phyloP scores from a whole-genome alignment of 129 eudicot genomes.

The Scalesia atractyloides region DNA sequence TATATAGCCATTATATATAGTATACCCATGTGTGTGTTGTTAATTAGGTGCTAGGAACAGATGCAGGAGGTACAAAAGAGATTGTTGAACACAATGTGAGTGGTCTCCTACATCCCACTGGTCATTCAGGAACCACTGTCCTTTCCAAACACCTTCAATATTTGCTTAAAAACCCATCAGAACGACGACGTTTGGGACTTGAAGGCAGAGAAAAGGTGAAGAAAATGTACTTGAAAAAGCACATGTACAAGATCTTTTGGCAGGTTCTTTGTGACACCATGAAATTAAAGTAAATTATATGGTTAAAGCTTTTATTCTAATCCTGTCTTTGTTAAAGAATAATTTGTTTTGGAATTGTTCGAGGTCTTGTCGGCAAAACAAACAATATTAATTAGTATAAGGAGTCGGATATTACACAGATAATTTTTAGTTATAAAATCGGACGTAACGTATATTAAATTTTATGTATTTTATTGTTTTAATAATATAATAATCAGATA shows the following conservation, averaged over 20 bases:
- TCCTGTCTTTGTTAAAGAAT: neutral
- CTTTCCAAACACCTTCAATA: slow-evolving; percentile 70
- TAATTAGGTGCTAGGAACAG: slow-evolving; percentile 89
- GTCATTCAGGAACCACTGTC: slow-evolving; percentile 56
- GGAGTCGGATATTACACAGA: too few relatives aligned
- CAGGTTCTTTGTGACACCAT: slow-evolving; percentile 71
- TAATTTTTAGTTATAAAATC: too few relatives aligned
- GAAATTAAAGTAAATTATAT: slow-evolving; percentile 54
- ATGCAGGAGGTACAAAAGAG: slow-evolving; percentile 93
- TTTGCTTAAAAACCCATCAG: slow-evolving; percentile 66
- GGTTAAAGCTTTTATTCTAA: neutral
- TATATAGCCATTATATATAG: too few relatives aligned
- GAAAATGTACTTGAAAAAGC: slow-evolving; percentile 81
- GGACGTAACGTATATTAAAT: too few relatives aligned
- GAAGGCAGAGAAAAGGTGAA: slow-evolving; percentile 78
- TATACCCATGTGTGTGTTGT: too few relatives aligned
- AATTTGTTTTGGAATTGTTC: neutral
- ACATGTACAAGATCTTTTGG: slow-evolving; percentile 82
- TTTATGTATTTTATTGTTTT: too few relatives aligned
- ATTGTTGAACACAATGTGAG: slow-evolving; percentile 78
- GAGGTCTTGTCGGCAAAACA: too few relatives aligned
- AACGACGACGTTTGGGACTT: slow-evolving; percentile 67
- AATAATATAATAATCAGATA: too few relatives aligned
- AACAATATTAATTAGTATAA: too few relatives aligned
- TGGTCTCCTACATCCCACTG: slow-evolving; percentile 81